A percentile compares a stretch with the other conserved stretches of the same genome.
Evolutionary conservation across 441 rosid genomes (phyloP).

Genomic region (Viola pubescens): DNA sequence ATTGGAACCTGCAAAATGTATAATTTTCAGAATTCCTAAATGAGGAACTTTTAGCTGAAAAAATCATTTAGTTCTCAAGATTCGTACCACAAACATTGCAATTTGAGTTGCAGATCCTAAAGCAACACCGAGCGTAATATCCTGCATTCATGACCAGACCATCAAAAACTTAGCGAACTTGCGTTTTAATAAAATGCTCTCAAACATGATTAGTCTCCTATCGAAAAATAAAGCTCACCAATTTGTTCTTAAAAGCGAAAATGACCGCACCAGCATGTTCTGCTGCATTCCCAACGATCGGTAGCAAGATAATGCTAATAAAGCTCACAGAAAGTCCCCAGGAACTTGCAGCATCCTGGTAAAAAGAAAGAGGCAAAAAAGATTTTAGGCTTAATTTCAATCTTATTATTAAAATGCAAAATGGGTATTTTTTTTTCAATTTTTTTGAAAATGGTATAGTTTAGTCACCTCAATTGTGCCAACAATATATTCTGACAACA

Average conservation of each 20-base stretch:
- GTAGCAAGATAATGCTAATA: constrained; percentile 73
- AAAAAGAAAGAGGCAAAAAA: neutral
- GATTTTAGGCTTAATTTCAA: neutral
- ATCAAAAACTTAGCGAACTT: neutral
- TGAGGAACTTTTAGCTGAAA: neutral
- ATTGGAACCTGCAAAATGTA: constrained; percentile 46
- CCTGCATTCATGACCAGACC: constrained; percentile 31
- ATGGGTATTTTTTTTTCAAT: too few species aligned
- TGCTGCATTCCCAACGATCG: constrained; percentile 93
- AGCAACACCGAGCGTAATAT: constrained; percentile 82
- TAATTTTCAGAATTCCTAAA: neutral
- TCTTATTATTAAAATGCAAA: neutral
- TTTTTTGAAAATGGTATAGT: neutral
- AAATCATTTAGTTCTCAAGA: neutral
- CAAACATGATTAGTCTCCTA: neutral
- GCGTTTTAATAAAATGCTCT: neutral
- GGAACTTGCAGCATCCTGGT: constrained; percentile 66
- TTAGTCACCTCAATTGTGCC: constrained; percentile 70
- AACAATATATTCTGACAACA: constrained; percentile 79
- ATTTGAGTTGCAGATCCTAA: constrained; percentile 92
- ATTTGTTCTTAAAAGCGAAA: constrained; percentile 80
- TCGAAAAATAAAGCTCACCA: constrained; percentile 31
- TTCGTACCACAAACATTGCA: constrained; percentile 67
- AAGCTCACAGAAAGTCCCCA: constrained; percentile 88
- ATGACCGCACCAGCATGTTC: constrained; percentile 95